Percentiles rank a stretch among this genome's conserved stretches.
Evolutionary conservation across 306 rosid genomes (phyloP).

Genomic region (Malus fusca): DNA sequence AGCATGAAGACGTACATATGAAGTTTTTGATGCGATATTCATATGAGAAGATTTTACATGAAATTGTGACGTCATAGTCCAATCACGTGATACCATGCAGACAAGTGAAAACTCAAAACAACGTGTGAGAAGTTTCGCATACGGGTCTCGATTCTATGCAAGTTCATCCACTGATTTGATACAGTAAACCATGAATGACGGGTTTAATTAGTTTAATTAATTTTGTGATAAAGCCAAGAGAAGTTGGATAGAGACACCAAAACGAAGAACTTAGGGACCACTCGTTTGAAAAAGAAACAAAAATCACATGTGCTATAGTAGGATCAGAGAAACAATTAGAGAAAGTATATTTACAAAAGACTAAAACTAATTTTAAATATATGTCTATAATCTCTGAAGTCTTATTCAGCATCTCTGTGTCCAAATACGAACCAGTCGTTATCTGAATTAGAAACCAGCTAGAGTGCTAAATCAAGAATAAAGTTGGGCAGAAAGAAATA

Average conservation of each 20-base stretch:
- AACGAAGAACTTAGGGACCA: not conserved
- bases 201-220: not conserved
- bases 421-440: not conserved
- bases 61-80: too few species aligned
- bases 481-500: too few species aligned
- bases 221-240: not conserved
- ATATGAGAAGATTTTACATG: too few species aligned
- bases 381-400: too few species aligned
- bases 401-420: not conserved
- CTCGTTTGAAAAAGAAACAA: slow-evolving; percentile 9
- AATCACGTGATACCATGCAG: too few species aligned
- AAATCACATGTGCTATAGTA: slow-evolving; percentile 21
- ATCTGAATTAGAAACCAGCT: not conserved
- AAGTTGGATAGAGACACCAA: not conserved
- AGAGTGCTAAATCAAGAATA: too few species aligned
- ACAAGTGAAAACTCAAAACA: not conserved
- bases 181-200: not conserved
- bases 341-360: not conserved
- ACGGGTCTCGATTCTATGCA: too few species aligned
- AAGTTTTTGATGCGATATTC: not conserved
- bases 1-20: not conserved
- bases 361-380: not conserved
- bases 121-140: too few species aligned
- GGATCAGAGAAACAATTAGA: not conserved
- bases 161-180: not conserved